A percentile compares a stretch with the other conserved stretches of the same genome.
Evolutionary conservation across 371 early-diverging fungal genomes (phyloP).

Genomic region (Mycotypha africana): DNA sequence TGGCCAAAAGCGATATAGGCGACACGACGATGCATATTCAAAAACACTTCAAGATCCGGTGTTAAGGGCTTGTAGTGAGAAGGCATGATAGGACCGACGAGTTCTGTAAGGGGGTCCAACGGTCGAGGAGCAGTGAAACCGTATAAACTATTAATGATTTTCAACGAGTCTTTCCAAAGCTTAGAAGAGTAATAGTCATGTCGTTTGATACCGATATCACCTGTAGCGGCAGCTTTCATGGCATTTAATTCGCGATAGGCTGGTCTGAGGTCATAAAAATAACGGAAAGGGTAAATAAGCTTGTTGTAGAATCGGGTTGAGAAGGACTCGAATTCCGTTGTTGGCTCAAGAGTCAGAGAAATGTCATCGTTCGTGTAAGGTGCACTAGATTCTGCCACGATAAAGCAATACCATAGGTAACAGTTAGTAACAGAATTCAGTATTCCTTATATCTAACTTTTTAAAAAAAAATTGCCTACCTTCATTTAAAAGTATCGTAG

Average conservation of each 20-base stretch:
- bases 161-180: slow-evolving; percentile 14
- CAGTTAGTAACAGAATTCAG: no score
- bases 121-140: slow-evolving; percentile 23
- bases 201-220: no score
- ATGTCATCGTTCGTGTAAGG: slow-evolving; percentile 19
- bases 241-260: no score
- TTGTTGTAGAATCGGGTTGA: no score
- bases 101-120: slow-evolving; percentile 24
- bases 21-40: slow-evolving; percentile 16
- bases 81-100: slow-evolving; percentile 28
- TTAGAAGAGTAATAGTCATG: no score
- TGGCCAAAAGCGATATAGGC: slow-evolving; percentile 40
- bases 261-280: no score
- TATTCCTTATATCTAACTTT: no score
- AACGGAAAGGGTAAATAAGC: no score
- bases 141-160: slow-evolving; percentile 17
- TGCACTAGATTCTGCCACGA: slow-evolving; percentile 17
- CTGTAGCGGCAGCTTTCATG: no score
- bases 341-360: slow-evolving; percentile 2
- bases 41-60: slow-evolving; percentile 5
- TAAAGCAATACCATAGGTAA: no score
- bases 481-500: background rate
- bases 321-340: no score
- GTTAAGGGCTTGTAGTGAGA: slow-evolving; percentile 14
- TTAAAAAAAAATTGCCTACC: no score